Conservation (phyloP, 2,329 filamentous ascomycete genomes). For the Alternaria longipes region DNA sequence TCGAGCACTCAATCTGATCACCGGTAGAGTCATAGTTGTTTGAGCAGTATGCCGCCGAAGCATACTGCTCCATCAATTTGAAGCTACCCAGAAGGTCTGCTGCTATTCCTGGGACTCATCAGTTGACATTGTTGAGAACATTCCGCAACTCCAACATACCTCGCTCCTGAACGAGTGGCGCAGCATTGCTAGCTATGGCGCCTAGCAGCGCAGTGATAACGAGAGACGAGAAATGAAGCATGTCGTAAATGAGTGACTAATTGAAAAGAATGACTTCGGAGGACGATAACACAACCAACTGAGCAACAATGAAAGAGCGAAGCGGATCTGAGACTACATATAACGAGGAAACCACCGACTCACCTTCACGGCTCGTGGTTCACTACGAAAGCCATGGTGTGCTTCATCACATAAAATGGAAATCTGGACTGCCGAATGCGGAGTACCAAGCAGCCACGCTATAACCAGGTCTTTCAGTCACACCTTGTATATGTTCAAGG, state of each 20-base stretch:
- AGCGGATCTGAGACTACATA: constrained; percentile 1
- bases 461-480: constrained; percentile 12
- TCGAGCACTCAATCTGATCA: constrained; percentile 55
- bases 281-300: not conserved
- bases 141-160: constrained; percentile 3
- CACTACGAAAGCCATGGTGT: constrained; percentile 12
- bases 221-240: constrained; percentile 25
- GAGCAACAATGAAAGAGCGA: not conserved
- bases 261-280: constrained; percentile 7
- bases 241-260: constrained; percentile 17
- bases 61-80: constrained; percentile 55
- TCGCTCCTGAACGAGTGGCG: constrained; percentile 30
- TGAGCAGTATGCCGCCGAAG: constrained; percentile 63
- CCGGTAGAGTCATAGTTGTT: constrained; percentile 57
- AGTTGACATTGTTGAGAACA: not conserved
- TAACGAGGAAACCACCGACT: not conserved
- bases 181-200: constrained; percentile 26
- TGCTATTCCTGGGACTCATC: constrained; percentile 24
- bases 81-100: constrained; percentile 32
- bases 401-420: constrained; percentile 16
- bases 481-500: not conserved
- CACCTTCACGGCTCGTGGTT: not conserved
- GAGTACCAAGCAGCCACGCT: constrained; percentile 12
- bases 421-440: constrained; percentile 21
- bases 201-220: constrained; percentile 20